Evolutionary conservation across 768 basidiomycete species (phyloP).

Genomic region (Tylopilus plumbeoviolaceoides): DNA sequence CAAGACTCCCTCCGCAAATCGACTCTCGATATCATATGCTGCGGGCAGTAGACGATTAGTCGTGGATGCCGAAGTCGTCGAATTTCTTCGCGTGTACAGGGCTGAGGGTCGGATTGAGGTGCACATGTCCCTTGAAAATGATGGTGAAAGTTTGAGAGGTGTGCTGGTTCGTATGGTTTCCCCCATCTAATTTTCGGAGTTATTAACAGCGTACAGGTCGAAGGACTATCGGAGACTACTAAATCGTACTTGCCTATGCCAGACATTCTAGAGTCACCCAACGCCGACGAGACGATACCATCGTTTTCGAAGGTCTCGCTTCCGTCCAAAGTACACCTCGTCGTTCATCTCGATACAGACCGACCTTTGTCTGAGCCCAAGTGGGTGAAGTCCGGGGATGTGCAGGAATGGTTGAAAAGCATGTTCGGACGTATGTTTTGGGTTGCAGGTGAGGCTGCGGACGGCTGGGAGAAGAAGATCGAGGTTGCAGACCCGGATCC

Average conservation of each 20-base stretch:
- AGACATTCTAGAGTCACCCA: constrained; percentile 36
- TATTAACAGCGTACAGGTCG: constrained; percentile 47
- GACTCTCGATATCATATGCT: constrained; percentile 94
- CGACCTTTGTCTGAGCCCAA: constrained; percentile 92
- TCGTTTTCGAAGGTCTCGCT: constrained; percentile 56
- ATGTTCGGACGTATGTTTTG: constrained; percentile 88
- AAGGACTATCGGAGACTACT: constrained; percentile 65
- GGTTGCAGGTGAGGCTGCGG: constrained; percentile 78
- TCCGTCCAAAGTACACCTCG: constrained; percentile 58
- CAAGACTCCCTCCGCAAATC: constrained; percentile 67
- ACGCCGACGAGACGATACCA: constrained; percentile 64
- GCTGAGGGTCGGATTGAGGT: constrained; percentile 86
- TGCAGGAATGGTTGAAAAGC: constrained; percentile 89
- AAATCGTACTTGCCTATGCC: constrained; percentile 67
- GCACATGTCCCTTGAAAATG: constrained; percentile 52
- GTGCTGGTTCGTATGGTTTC: constrained; percentile 55
- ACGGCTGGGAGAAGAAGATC: constrained; percentile 94
- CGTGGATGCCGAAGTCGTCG: constrained; percentile 84
- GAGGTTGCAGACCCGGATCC: constrained; percentile 92
- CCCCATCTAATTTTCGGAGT: constrained; percentile 1
- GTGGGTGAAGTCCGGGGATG: constrained; percentile 94
- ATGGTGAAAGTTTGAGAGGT: constrained; percentile 60
- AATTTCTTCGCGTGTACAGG: constrained; percentile 75
- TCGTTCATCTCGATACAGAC: constrained; percentile 79
- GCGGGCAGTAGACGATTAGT: constrained; percentile 83